phyloP scores from a whole-genome alignment of 1,284 basidiomycete species.

The Filobasidium uniguttulatum region DNA sequence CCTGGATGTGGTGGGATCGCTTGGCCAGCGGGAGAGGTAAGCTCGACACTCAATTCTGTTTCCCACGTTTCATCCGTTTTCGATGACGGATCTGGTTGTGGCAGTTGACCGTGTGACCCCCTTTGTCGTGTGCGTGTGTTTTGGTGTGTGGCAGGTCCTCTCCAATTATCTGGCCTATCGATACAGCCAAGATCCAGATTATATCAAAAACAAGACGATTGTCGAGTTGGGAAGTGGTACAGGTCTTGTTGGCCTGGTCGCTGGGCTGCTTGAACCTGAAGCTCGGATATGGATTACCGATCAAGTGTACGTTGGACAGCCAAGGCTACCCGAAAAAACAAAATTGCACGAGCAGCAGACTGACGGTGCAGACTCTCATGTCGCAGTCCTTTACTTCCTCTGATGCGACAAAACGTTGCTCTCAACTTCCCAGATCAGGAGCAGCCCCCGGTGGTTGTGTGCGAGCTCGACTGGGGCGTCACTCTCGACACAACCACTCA shows the following conservation, averaged over 20 bases:
- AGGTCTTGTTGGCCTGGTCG: constrained; percentile 74
- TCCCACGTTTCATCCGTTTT: no score
- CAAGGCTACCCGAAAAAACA: neutral
- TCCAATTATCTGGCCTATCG: constrained; percentile 54
- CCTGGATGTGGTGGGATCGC: constrained; percentile 82
- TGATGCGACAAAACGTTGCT: constrained; percentile 57
- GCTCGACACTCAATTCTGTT: no score
- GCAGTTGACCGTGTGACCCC: no score
- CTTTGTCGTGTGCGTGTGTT: no score
- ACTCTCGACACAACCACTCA: no score
- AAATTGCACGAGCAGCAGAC: neutral
- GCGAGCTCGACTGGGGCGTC: constrained; percentile 66
- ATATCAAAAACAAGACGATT: constrained; percentile 46
- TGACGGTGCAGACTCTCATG: neutral
- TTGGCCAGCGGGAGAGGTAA: constrained; percentile 82
- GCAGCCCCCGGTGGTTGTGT: constrained; percentile 35
- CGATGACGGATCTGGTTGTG: no score
- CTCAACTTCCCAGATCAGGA: constrained; percentile 46
- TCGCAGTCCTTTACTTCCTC: constrained; percentile 52
- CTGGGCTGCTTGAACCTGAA: constrained; percentile 50
- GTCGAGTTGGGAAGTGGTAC: constrained; percentile 77
- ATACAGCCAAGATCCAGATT: constrained; percentile 34
- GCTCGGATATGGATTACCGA: constrained; percentile 65
- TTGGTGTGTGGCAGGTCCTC: constrained; percentile 55
- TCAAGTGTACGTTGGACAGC: constrained; percentile 51